These are phyloP conservation scores for Melanomma pulvis-pyrius DNA, from an alignment of 495 filamentous ascomycete genomes.

Conservation along the genomic window DNA sequence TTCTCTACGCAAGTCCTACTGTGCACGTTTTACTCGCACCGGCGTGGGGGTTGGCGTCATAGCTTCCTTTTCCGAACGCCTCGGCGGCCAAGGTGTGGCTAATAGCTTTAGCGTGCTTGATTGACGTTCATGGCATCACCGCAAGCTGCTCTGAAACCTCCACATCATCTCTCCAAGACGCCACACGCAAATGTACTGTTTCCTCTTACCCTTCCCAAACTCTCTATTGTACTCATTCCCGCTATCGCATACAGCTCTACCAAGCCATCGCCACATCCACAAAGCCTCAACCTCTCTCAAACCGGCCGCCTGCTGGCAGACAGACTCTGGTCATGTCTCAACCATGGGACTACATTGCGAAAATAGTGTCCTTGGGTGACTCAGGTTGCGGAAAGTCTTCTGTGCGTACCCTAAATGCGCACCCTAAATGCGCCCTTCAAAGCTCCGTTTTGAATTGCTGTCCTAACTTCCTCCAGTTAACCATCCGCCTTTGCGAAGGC, in stretches of 20 bases:
- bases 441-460: background rate
- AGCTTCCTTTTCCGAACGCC: background rate
- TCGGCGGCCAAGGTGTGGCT: background rate
- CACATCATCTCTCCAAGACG: background rate
- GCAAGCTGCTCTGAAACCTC: background rate
- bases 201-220: background rate
- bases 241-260: background rate
- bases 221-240: background rate
- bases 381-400: slow-evolving; percentile 89
- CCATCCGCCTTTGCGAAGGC: slow-evolving; percentile 94
- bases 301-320: background rate
- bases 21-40: no score
- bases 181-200: background rate
- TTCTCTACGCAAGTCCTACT: no score
- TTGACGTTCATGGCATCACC: background rate
- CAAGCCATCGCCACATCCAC: background rate
- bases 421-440: background rate
- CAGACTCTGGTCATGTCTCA: slow-evolving; percentile 57
- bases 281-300: background rate
- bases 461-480: slow-evolving; percentile 58
- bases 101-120: background rate
- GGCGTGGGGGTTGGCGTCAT: no score
- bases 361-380: slow-evolving; percentile 96
- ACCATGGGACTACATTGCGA: slow-evolving; percentile 98
- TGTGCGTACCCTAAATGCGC: slow-evolving; percentile 45